A percentile compares a stretch with the other conserved stretches of the same genome.
These are phyloP conservation scores for Elongisporangium anandrum DNA, from an alignment of 352 stramenopile species.

Conservation along the genomic window DNA sequence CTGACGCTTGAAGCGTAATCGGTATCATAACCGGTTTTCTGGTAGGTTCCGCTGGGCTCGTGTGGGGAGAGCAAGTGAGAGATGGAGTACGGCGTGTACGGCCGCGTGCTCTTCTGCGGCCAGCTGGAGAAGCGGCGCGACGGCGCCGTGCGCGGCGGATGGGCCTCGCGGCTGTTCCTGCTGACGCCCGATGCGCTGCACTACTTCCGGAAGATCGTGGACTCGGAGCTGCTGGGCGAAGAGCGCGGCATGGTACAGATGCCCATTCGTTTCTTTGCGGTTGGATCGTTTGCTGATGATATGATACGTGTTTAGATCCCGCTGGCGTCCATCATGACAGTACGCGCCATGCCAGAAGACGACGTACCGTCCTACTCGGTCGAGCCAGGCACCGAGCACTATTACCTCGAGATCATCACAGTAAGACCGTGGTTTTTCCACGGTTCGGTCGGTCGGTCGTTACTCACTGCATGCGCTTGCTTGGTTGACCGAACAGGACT, in stretches of 20 bases:
- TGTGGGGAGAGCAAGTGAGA: slow-evolving; percentile 1
- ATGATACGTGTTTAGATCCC: slow-evolving; percentile 28
- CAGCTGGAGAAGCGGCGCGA: slow-evolving; percentile 76
- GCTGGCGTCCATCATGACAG: slow-evolving; percentile 56
- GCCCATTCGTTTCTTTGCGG: neutral
- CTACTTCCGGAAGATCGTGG: slow-evolving; percentile 74
- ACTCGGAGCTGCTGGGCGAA: slow-evolving; percentile 74
- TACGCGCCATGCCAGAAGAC: slow-evolving; percentile 76
- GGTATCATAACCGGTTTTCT: neutral
- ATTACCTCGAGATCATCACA: slow-evolving; percentile 80
- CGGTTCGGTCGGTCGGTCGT: neutral
- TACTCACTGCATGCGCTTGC: neutral
- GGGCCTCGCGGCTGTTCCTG: slow-evolving; percentile 77
- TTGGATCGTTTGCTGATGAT: neutral
- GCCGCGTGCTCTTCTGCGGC: slow-evolving; percentile 68
- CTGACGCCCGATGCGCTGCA: slow-evolving; percentile 73
- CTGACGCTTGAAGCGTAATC: neutral
- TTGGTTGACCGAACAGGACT: slow-evolving; percentile 25
- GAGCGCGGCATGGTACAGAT: slow-evolving; percentile 58
- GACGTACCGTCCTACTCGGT: slow-evolving; percentile 43
- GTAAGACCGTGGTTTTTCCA: slow-evolving; percentile 17
- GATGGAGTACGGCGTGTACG: slow-evolving; percentile 70
- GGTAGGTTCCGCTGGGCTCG: no score
- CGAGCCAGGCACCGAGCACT: slow-evolving; percentile 61
- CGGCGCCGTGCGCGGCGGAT: slow-evolving; percentile 63